A percentile compares a stretch with the other conserved stretches of the same genome.
Conservation (phyloP, 768 basidiomycete species). For the Auriscalpium orientale region DNA sequence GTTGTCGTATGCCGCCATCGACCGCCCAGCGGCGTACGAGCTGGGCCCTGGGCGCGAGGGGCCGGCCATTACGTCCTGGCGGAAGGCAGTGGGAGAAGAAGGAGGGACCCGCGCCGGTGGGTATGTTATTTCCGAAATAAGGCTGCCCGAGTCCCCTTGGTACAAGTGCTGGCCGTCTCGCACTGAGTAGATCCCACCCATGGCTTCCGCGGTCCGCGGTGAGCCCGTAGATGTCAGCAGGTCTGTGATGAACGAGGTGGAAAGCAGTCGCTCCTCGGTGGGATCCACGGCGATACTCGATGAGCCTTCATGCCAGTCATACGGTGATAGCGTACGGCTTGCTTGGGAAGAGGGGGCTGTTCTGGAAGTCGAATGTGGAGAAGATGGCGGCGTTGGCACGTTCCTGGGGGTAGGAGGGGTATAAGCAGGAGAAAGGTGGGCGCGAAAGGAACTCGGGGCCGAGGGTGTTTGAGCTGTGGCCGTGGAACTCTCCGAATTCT, state of each 20-base stretch:
- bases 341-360: background rate
- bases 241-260: constrained; percentile 55
- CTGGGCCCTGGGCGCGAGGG: constrained; percentile 7
- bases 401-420: background rate
- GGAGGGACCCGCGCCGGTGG: constrained; percentile 21
- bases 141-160: constrained; percentile 12
- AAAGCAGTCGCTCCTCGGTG: constrained; percentile 48
- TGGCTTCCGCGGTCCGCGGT: constrained; percentile 13
- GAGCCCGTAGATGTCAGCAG: constrained; percentile 28
- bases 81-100: background rate
- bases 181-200: constrained; percentile 17
- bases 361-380: background rate
- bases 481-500: background rate
- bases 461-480: background rate
- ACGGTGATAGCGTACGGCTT: constrained; percentile 24
- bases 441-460: background rate
- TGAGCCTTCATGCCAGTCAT: constrained; percentile 57
- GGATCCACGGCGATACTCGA: constrained; percentile 50
- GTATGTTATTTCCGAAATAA: constrained; percentile 50
- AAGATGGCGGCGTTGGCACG: background rate
- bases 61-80: background rate
- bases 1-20: background rate
- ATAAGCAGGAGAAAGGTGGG: background rate
- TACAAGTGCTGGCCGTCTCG: background rate
- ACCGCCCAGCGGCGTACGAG: background rate